Base-by-base conservation (phyloP, 2,329 filamentous ascomycete genomes). In the Cladophialophora bantiana region DNA sequence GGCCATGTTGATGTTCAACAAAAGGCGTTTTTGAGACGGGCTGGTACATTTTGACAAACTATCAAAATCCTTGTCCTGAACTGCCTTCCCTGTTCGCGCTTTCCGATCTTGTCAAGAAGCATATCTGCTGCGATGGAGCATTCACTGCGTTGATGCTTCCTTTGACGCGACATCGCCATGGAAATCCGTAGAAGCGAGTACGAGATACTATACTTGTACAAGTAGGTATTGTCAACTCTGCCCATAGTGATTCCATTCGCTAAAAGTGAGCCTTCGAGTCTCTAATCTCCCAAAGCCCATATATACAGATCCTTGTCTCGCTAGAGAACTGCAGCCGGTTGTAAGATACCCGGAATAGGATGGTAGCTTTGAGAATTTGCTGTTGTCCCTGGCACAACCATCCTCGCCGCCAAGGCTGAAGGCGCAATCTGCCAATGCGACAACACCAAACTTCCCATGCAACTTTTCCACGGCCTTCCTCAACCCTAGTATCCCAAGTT, bases 21-120 rank as follows among this genome's bases (percentile, higher is more conserved):
- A 36, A 20, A 50, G 64, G 64, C 64, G 64, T 64, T 66, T 54
- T 62, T 40, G 45, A 50, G 10, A 50, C 15, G 54, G 63, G 66
- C 56, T 64, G 65, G 26, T 52, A 60, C 61, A 60, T 31, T 4
- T 67, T 50, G 34, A 64, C 45, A 55, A 63, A 66, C 38, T 54
- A 36, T 54, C 40, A 42, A 42, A 59, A 54, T 50, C 13, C 58
- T 36, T 35, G 42, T 59, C 34, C 40, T 18, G 40, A 9, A 58
- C 13, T 36, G 7, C 18, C 3, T 4, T 50, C 20, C 45, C 15
- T 50, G 45, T 31, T 50, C 45, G 2, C 20, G 9, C 18, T 50
- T 50, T 13, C 45, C 45, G 9, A 2, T 50, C 45, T 6, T 31
- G 4, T 50, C 45, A 31, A 50, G 9, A 3, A 12, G 18, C 12